Base-by-base conservation (phyloP, 768 basidiomycete genomes). In the Suillus decipiens region DNA sequence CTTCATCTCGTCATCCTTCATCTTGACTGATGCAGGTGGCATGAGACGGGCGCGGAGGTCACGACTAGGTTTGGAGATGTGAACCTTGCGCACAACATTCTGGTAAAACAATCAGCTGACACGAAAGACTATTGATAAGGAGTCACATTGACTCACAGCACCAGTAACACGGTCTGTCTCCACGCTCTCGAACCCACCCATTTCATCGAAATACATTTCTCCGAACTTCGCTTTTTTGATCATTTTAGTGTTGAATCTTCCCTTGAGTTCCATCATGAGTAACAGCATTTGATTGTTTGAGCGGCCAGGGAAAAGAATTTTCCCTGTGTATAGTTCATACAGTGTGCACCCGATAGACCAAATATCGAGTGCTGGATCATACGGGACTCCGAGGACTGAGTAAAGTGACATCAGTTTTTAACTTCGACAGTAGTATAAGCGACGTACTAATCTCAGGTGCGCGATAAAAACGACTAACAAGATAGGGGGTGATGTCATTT, bases 331-430 rank as follows among this genome's bases (percentile, higher is more conserved):
- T 17, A 96, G 80, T 71, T 96, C 94, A 72, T 93, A 96, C n/a
- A 99, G 81, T 8, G 97, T 99, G 77, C 96, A 99, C 2, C 95
- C 97, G 63, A 96, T 89, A 10, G 95, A 96, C 97, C 97, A 99
- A 36, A 97, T 84, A 71, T 99, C 96, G 33, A 99, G 83, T 0
- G 95, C 84, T 8, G 91, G 88, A 77, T 99, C 97, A 70, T 98
- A 99, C 0, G 96, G 95, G 36, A 92, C 85, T 37, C 97, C 97
- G 61, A 99, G 87, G 71, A 99, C 96, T 98, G 69, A 31, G 62
- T 31, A 60, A 63, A 22, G 56, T 34, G 53, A 63, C 56, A 65
- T 72, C 42, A 72, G 69, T 61, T 43, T 64, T 24, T 24, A 62
- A 54, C 54, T 65, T 57, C 63, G 61, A 54, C 39, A 58, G n/a